A percentile compares a stretch with the other conserved stretches of the same genome.
Evolutionary conservation across 2,329 filamentous ascomycete species (phyloP).

Genomic region (Trichoderma simmonsii): DNA sequence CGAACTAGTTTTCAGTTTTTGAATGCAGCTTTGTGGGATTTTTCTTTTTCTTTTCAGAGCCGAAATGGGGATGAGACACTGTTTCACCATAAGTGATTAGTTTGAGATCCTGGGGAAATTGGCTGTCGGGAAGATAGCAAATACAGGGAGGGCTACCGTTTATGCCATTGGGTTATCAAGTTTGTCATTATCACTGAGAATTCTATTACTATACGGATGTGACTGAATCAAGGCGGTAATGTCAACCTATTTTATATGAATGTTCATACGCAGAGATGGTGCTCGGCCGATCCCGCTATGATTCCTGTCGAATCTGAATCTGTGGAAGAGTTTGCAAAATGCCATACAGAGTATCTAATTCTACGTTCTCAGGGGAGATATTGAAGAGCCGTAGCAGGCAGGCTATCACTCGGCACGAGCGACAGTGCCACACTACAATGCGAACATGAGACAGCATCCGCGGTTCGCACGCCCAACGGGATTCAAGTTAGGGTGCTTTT

Average conservation of each 20-base stretch:
- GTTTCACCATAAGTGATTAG: neutral
- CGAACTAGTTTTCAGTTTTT: neutral
- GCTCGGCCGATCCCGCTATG: neutral
- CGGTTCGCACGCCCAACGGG: neutral
- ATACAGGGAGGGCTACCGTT: neutral
- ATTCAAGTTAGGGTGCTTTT: no score
- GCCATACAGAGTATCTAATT: neutral
- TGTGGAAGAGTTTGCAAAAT: neutral
- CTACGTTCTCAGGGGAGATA: neutral
- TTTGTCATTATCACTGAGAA: neutral
- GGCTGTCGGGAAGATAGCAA: neutral
- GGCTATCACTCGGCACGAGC: no score
- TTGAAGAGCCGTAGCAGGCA: neutral
- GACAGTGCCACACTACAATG: neutral
- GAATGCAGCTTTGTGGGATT: neutral
- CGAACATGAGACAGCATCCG: neutral
- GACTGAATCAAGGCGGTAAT: neutral
- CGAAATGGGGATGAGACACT: neutral
- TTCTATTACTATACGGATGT: no score
- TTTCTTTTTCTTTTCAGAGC: neutral
- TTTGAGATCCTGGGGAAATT: neutral
- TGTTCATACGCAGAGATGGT: neutral
- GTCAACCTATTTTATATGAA: neutral
- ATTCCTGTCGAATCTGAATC: neutral
- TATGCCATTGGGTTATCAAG: neutral